Evolutionary conservation across 148 eudicot species (phyloP).

Genomic region (Gaultheria prostrata): DNA sequence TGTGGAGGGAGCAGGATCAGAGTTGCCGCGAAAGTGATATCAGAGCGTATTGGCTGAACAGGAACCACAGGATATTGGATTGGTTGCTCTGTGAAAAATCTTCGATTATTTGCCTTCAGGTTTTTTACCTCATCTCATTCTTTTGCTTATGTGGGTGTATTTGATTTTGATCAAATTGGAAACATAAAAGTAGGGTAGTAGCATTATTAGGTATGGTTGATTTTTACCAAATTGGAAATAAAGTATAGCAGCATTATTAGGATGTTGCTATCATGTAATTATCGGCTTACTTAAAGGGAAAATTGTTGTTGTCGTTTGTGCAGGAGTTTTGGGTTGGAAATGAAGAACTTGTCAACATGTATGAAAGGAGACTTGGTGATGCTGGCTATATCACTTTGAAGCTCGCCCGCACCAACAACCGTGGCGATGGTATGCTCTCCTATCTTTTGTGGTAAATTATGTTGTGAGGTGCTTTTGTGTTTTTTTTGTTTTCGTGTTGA

Average conservation of each 20-base stretch:
- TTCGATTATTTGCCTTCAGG: constrained; percentile 98
- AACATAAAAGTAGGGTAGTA: neutral
- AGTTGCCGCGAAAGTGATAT: constrained; percentile 75
- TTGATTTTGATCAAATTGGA: neutral
- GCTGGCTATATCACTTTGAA: constrained; percentile 82
- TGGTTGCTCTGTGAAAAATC: constrained; percentile 87
- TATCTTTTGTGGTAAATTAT: neutral
- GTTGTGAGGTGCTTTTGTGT: neutral
- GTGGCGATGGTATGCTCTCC: constrained; percentile 74
- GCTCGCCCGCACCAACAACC: constrained; percentile 95
- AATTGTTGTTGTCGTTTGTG: constrained; percentile 6
- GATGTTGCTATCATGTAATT: neutral
- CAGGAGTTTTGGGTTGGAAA: constrained; percentile 99
- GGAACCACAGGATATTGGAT: constrained; percentile 89
- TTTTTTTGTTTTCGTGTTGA: neutral
- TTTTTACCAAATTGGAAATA: neutral
- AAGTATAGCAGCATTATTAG: neutral
- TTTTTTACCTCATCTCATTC: constrained; percentile 20
- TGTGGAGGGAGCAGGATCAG: constrained; percentile 59
- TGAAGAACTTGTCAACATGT: constrained; percentile 87
- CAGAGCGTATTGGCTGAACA: constrained; percentile 66
- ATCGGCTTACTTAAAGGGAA: neutral
- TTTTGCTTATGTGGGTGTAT: constrained; percentile 5
- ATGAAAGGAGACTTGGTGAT: constrained; percentile 81
- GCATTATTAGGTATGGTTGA: neutral